These are phyloP conservation scores for Xanthoparmelia taractica DNA, from an alignment of 495 filamentous ascomycete genomes.

Conservation along the genomic window DNA sequence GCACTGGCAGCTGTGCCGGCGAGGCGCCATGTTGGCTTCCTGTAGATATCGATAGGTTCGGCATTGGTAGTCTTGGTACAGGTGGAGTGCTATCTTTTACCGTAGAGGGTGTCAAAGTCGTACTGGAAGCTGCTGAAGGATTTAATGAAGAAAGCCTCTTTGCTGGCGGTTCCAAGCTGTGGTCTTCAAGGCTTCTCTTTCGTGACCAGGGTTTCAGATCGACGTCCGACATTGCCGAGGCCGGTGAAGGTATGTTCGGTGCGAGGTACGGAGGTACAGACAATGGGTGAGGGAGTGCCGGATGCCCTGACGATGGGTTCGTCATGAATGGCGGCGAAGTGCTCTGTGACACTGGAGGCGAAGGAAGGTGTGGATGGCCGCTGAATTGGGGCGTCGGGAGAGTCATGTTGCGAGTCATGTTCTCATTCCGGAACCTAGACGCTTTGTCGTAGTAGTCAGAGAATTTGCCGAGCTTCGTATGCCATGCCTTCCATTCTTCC, in stretches of 20 bases:
- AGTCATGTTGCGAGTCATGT: conserved; percentile 11
- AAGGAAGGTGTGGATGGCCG: conserved; percentile 42
- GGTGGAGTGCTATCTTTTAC: conserved; percentile 26
- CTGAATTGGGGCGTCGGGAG: conserved; percentile 20
- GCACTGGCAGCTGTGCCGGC: conserved; percentile 25
- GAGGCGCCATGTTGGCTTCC: conserved; percentile 9
- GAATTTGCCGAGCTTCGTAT: conserved; percentile 69
- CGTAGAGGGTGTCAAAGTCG: conserved; percentile 32
- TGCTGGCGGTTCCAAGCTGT: conserved; percentile 53
- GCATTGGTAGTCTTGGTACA: conserved; percentile 49
- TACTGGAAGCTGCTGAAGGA: conserved; percentile 27
- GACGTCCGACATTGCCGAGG: conserved; percentile 42
- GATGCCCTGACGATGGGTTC: conserved; percentile 25
- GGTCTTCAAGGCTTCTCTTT: conserved; percentile 68
- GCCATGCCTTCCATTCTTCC: conserved; percentile 78
- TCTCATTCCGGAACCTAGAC: conserved; percentile 28
- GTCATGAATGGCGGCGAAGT: conserved; percentile 35
- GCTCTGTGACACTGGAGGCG: conserved; percentile 44
- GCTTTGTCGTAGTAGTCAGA: conserved; percentile 70
- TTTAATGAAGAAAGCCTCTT: conserved; percentile 49
- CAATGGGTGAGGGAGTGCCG: conserved; percentile 30
- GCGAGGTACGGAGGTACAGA: conserved; percentile 36
- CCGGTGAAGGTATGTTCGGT: conserved; percentile 43
- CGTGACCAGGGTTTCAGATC: conserved; percentile 38
- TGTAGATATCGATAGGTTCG: conserved; percentile 43